Percentiles rank a stretch among this genome's conserved stretches.
Evolutionary conservation across 2,329 filamentous ascomycete species (phyloP).

Genomic region (Plectosphaerella sp.): DNA sequence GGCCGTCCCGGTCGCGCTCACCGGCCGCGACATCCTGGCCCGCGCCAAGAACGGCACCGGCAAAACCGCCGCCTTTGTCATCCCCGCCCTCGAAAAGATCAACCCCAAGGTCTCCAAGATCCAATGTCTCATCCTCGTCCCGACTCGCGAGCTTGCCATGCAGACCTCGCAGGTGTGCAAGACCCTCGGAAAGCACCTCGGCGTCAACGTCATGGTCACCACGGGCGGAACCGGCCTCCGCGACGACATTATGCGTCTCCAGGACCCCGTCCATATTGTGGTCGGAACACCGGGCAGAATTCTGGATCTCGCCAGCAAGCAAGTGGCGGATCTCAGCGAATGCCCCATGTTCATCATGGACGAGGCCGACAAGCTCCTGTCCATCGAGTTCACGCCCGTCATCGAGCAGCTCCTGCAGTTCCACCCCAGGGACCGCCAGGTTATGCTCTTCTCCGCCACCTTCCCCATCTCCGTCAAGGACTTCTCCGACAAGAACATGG

Average conservation of each 20-base stretch:
- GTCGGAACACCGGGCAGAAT: conserved; percentile 97
- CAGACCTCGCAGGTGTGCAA: conserved; percentile 99
- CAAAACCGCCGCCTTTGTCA: conserved; percentile 97
- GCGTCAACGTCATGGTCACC: conserved; percentile 98
- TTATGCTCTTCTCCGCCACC: conserved; percentile 98
- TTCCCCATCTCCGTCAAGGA: conserved; percentile 96
- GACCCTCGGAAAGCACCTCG: conserved; percentile 93
- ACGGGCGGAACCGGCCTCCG: conserved; percentile 93
- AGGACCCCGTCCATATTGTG: conserved; percentile 93
- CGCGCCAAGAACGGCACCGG: conserved; percentile 98
- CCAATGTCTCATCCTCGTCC: conserved; percentile 92
- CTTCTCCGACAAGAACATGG: conserved; percentile 98
- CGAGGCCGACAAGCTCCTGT: conserved; percentile 96
- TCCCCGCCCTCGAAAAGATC: conserved; percentile 90
- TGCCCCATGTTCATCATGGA: conserved; percentile 99
- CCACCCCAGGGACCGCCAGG: conserved; percentile 94
- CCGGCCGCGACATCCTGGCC: conserved; percentile 90
- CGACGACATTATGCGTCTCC: conserved; percentile 93
- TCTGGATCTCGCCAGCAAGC: conserved; percentile 92
- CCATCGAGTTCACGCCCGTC: conserved; percentile 92
- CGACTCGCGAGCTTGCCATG: conserved; percentile 92
- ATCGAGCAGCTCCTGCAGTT: conserved; percentile 95
- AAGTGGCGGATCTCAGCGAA: conserved; percentile 90
- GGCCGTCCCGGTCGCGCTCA: conserved; percentile 93
- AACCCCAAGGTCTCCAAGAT: conserved; percentile 96